A percentile compares a stretch with the other conserved stretches of the same genome.
Evolutionary conservation across 208 protist species (phyloP).

Genomic region (Naegleria gruberi): DNA sequence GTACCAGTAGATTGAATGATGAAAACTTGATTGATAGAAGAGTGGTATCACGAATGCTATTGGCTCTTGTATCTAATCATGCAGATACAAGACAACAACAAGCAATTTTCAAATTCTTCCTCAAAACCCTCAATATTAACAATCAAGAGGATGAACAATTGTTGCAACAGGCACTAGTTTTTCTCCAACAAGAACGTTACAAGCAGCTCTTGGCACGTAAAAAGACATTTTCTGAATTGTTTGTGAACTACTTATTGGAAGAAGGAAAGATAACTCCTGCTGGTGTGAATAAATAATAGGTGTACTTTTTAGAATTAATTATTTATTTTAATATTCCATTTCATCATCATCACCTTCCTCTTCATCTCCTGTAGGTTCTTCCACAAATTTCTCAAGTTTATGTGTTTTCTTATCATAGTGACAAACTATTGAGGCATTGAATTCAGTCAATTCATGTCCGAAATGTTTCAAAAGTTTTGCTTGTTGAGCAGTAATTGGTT

Average conservation of each 20-base stretch:
- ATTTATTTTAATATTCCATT: background rate
- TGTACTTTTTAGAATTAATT: too few species aligned
- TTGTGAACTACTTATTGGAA: background rate
- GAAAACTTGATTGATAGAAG: background rate
- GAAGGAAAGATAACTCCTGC: background rate
- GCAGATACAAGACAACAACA: background rate
- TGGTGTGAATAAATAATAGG: too few species aligned
- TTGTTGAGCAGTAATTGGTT: conserved; percentile 42
- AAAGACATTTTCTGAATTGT: background rate
- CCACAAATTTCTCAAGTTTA: background rate
- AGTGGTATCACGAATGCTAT: background rate
- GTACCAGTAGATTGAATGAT: background rate
- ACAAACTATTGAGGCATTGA: background rate
- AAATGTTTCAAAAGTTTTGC: conserved; percentile 37
- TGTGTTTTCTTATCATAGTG: background rate
- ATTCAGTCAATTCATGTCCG: background rate
- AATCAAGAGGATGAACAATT: background rate
- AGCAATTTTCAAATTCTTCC: background rate
- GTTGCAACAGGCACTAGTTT: background rate
- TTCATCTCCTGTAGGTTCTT: background rate
- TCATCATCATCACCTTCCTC: background rate
- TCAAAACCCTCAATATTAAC: background rate
- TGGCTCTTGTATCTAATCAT: background rate
- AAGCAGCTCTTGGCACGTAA: background rate
- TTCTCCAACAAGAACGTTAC: background rate